Base-by-base conservation (phyloP, 2,329 filamentous ascomycete genomes). In the Onygenales sp. region DNA sequence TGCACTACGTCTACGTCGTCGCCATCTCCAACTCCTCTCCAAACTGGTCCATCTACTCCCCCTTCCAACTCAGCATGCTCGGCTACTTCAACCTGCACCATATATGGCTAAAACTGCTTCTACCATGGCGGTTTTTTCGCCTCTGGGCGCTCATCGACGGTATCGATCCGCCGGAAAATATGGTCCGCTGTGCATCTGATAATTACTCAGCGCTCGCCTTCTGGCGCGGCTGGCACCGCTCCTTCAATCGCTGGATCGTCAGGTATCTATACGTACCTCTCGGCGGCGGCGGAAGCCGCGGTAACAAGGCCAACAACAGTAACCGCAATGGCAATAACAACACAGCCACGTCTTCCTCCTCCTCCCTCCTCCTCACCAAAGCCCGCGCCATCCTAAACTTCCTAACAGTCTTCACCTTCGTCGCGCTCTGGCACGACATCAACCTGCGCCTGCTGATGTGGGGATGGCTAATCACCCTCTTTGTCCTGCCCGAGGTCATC, bases 111-210 rank as follows among this genome's bases (percentile, higher is more conserved):
- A 98, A 98, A 69, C 83, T 98, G 1, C 83, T 98, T 4, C 82
- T 98, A 6, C 93, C 93, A 0, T 98, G 92, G 91, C 87, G 93
- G n/a, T 86, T 97, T 68, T 97, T 97, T 80, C 87, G 94, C 4
- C 82, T 98, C n/a, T 98, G 93, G 93, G 79, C 88, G 0, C 79
- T 98, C 3, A 67, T 91, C 13, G 93, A 98, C 67, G 88, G 88
- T 56, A 83, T 98, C 61, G 93, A 98, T 65, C 89, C 93, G 0
- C 92, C 93, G 0, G 93, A 98, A 73, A 98, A 98, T 73, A 96
- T 98, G 89, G 82, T 96, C 52, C 87, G 93, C 61, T 98, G 94
- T 71, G 89, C 96, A 72, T 91, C 85, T 65, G 84, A 98, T 74
- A 97, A 97, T 69, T 96, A 91, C 74, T 91, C 86, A 58, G 86